Base-by-base conservation (phyloP, 169 alveolate species). In the Toxoplasma gondii region DNA sequence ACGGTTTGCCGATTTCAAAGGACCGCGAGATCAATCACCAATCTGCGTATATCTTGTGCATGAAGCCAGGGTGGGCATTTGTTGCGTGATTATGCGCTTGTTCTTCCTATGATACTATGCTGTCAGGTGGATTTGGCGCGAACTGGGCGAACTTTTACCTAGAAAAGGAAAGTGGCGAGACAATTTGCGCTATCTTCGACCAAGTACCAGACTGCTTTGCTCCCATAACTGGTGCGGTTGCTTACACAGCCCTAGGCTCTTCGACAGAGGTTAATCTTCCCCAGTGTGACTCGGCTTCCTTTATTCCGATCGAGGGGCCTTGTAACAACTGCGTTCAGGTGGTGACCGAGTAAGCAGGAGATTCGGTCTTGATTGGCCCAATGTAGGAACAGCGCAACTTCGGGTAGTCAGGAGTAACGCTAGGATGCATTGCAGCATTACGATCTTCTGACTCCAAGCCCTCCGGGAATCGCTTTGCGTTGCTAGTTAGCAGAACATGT, bases 111-210 rank as follows among this genome's bases (percentile, higher is more conserved):
- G 7, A 64, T 1, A 64, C 86, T 29, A 12, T n/a, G 39, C 1
- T n/a, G 39, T 24, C 94, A 92, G 94, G 94, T n/a, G 94, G 94
- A n/a, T 70, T 27, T n/a, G 94, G 94, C 64, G 91, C 81, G 87
- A 92, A 92, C 91, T 92, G 34, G 44, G 94, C 91, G 49, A 92
- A 88, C 49, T 92, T 45, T 45, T 92, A 92, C 69, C 44, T 36
- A 0, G 31, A 38, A 7, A 10, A 49, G 12, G 64, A 12, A 10
- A 74, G 88, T 0, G 91, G 74, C 80, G 39, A 82, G 39, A 27
- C 69, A 29, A 2, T 82, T 34, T 82, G 90, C 36, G 53, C 90
- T 1, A 27, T 82, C 38, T 82, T 82, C 67, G 67, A 82, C 38
- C 17, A 9, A 27, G 70, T 92, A 0, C 94, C 94, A 9, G 88